phyloP scores from a whole-genome alignment of 148 eudicot species.

The Chenopodium berlandieri region DNA sequence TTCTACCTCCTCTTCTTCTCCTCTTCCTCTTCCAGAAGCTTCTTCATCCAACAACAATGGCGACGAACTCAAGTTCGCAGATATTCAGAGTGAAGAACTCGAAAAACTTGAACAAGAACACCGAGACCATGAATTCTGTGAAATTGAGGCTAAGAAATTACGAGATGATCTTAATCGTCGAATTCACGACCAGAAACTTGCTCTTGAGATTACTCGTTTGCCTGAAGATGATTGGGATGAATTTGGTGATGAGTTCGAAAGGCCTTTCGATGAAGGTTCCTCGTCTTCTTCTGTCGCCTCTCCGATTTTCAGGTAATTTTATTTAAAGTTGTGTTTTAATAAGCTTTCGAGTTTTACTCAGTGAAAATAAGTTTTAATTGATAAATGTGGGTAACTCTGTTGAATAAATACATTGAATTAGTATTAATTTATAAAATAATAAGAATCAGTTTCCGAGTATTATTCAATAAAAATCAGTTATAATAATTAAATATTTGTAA shows the following conservation, averaged over 20 bases:
- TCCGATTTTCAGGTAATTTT: slow-evolving; percentile 18
- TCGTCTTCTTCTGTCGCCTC: slow-evolving; percentile 6
- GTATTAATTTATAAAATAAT: too few species aligned
- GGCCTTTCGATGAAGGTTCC: slow-evolving; percentile 56
- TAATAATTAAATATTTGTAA: too few species aligned
- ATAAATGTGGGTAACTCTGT: too few species aligned
- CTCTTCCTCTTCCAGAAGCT: slow-evolving; percentile 9
- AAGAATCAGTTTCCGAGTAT: too few species aligned
- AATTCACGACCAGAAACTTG: slow-evolving; percentile 54
- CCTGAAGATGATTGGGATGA: slow-evolving; percentile 56
- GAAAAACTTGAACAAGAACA: slow-evolving; percentile 40
- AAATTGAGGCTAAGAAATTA: slow-evolving; percentile 32
- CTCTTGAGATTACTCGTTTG: slow-evolving; percentile 38
- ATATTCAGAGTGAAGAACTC: slow-evolving; percentile 25
- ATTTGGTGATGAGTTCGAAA: slow-evolving; percentile 39
- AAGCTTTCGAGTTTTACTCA: too few species aligned
- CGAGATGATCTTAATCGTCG: slow-evolving; percentile 48
- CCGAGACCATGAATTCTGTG: slow-evolving; percentile 34
- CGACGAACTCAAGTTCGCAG: background rate
- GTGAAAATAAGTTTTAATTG: too few species aligned
- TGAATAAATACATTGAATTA: too few species aligned
- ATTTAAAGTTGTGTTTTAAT: too few species aligned
- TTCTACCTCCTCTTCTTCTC: slow-evolving; percentile 23
- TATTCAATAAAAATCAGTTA: too few species aligned
- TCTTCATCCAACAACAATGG: background rate